phyloP scores from a whole-genome alignment of 306 rosid genomes.

The Albizia julibrissin region DNA sequence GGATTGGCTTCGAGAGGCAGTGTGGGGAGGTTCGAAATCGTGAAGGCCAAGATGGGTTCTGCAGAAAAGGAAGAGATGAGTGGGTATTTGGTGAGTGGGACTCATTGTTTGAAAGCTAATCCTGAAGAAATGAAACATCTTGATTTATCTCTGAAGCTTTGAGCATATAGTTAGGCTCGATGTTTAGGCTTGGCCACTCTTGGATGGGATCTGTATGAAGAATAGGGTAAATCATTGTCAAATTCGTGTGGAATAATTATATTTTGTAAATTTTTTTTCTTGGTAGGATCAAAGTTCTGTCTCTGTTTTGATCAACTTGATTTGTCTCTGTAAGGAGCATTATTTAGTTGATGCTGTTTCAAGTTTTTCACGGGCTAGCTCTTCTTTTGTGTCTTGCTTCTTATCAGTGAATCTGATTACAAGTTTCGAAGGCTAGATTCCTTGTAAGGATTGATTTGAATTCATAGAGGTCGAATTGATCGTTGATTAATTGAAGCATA shows the following conservation, averaged over 20 bases:
- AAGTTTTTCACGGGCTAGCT: background rate
- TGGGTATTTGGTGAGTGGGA: background rate
- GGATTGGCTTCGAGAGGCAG: conserved; percentile 2
- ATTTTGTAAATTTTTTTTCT: conserved; percentile 20
- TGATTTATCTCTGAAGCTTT: conserved; percentile 74
- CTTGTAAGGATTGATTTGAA: background rate
- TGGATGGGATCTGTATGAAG: background rate
- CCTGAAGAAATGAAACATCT: conserved; percentile 48
- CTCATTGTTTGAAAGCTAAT: background rate
- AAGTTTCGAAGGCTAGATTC: background rate
- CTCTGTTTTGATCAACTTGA: background rate
- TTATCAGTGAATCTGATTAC: background rate
- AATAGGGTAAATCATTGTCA: conserved; percentile 32
- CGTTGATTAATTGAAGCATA: background rate
- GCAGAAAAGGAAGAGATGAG: conserved; percentile 26
- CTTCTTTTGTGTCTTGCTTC: background rate
- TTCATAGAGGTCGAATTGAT: background rate
- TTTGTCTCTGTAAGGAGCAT: background rate
- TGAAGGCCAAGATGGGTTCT: conserved; percentile 28
- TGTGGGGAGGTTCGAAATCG: conserved; percentile 48
- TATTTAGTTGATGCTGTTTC: background rate
- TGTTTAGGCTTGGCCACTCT: background rate
- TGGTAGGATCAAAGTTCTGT: background rate
- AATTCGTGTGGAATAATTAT: conserved; percentile 27
- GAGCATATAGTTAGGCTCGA: background rate